A percentile compares a stretch with the other conserved stretches of the same genome.
Conservation (phyloP, 2,329 filamentous ascomycete genomes). For the Colletotrichum scovillei region DNA sequence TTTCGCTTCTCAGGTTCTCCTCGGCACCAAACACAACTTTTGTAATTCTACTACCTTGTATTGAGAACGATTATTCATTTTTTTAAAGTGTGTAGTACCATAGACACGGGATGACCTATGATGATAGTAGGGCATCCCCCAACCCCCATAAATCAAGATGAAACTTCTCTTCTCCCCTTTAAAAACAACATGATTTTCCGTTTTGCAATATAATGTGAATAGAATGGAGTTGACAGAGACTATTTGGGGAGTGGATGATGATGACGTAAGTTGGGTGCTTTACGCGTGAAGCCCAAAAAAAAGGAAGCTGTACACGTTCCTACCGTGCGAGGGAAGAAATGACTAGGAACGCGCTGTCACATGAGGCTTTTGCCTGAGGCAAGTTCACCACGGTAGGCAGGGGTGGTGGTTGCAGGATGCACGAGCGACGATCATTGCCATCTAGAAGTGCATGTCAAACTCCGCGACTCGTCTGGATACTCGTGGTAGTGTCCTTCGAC, state of each 20-base stretch:
- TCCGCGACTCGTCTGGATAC: neutral
- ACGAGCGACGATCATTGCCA: neutral
- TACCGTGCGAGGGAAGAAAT: neutral
- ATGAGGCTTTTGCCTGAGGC: slow-evolving; percentile 20
- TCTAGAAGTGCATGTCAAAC: too few species aligned
- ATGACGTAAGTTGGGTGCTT: slow-evolving; percentile 31
- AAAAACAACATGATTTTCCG: too few species aligned
- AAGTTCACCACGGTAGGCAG: neutral
- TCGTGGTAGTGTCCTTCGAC: too few species aligned
- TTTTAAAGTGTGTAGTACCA: slow-evolving; percentile 15
- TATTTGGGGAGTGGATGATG: neutral
- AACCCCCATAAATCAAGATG: neutral
- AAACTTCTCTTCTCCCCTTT: slow-evolving; percentile 3
- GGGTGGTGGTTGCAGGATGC: neutral
- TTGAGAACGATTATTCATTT: neutral
- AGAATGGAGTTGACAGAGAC: too few species aligned
- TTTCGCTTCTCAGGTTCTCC: neutral
- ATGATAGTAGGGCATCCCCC: neutral
- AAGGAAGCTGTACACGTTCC: neutral
- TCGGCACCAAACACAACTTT: neutral
- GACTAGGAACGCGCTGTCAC: slow-evolving; percentile 24
- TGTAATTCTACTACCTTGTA: slow-evolving; percentile 28
- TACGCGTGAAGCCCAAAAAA: slow-evolving; percentile 17
- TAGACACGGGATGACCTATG: slow-evolving; percentile 9
- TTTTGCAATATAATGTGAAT: neutral